Evolutionary conservation across 1,284 basidiomycete genomes (phyloP).

Genomic region (Trichosporon sp.): DNA sequence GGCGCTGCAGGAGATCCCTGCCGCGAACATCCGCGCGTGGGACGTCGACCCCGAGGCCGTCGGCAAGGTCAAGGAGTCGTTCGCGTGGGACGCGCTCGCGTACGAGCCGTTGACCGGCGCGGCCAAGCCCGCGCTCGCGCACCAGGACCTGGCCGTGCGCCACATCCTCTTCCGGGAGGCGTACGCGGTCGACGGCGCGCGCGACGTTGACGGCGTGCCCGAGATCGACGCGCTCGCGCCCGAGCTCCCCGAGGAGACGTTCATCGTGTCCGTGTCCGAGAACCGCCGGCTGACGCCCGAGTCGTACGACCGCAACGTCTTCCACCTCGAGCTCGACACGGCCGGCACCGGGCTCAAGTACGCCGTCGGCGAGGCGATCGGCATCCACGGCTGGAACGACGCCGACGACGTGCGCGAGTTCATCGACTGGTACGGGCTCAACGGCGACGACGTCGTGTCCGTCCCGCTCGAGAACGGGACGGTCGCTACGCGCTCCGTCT

Average conservation of each 20-base stretch:
- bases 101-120: constrained; percentile 36
- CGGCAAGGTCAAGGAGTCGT: constrained; percentile 40
- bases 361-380: constrained; percentile 92
- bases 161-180: constrained; percentile 81
- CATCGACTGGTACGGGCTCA: constrained; percentile 84
- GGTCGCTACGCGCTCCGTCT: constrained; percentile 78
- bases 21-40: constrained; percentile 29
- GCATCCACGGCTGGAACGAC: constrained; percentile 98
- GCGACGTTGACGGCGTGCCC: constrained; percentile 34
- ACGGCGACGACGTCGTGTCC: constrained; percentile 74
- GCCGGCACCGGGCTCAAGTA: constrained; percentile 90
- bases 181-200: constrained; percentile 54
- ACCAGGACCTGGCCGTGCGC: constrained; percentile 84
- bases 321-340: constrained; percentile 96
- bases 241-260: constrained; percentile 83
- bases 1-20: constrained; percentile 37
- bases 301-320: constrained; percentile 97
- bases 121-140: constrained; percentile 36
- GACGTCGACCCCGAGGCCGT: constrained; percentile 41
- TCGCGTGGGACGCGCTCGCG: constrained; percentile 48
- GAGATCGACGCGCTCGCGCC: constrained; percentile 72
- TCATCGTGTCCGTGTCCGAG: constrained; percentile 86
- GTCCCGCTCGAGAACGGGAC: constrained; percentile 58
- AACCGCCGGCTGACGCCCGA: constrained; percentile 90
- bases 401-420: constrained; percentile 81